phyloP scores from a whole-genome alignment of 2,329 filamentous ascomycete genomes.

The Pseudogymnoascus sp. region DNA sequence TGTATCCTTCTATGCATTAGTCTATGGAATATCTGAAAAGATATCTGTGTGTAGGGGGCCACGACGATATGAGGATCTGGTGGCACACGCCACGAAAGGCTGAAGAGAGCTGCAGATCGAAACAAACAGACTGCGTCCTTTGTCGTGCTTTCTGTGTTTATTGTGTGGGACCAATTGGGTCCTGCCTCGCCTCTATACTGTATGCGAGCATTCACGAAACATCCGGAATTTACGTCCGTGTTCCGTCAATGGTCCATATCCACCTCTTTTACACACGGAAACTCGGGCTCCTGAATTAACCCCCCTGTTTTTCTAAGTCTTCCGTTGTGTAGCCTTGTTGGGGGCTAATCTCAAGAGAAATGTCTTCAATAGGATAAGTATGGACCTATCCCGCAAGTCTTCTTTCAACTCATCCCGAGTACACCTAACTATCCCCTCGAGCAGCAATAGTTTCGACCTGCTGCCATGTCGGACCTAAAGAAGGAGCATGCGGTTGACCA shows the following conservation, averaged over 20 bases:
- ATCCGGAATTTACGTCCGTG: background rate
- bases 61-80: background rate
- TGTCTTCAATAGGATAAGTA: slow-evolving; percentile 15
- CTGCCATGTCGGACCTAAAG: background rate
- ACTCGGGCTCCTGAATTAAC: background rate
- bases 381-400: background rate
- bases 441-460: background rate
- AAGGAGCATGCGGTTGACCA: background rate
- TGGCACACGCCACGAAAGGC: background rate
- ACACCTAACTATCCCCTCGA: background rate
- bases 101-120: background rate
- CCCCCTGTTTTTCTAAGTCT: background rate
- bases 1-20: background rate
- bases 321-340: background rate
- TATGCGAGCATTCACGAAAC: background rate
- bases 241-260: background rate
- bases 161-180: background rate
- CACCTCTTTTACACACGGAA: background rate
- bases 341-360: background rate
- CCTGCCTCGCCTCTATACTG: background rate
- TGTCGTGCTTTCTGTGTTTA: background rate
- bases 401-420: background rate
- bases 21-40: background rate
- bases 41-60: background rate
- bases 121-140: background rate